Percentiles rank a stretch among this genome's conserved stretches.
These are phyloP conservation scores for Aureobasidium lini DNA, from an alignment of 2,329 filamentous ascomycete species.

Conservation along the genomic window DNA sequence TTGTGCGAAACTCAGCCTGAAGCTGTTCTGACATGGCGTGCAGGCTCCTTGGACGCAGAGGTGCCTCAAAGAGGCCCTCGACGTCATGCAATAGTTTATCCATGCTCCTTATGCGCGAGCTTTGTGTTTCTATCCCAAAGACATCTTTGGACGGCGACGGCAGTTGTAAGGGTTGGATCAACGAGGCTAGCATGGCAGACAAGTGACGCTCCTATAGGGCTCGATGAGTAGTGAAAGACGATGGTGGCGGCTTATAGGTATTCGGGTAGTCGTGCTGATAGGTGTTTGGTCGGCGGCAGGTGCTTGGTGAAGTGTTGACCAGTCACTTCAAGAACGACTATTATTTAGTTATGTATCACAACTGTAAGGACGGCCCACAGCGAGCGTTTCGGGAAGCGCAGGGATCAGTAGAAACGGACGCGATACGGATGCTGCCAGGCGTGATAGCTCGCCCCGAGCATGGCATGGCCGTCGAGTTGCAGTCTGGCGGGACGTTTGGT, in stretches of 20 bases:
- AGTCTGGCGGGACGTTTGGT: neutral
- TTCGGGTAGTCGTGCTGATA: neutral
- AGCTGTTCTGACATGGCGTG: constrained; percentile 38
- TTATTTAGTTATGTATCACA: constrained; percentile 7
- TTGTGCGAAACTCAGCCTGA: constrained; percentile 46
- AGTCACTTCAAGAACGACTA: neutral
- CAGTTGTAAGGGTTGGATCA: constrained; percentile 4
- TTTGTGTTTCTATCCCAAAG: constrained; percentile 2
- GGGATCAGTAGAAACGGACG: neutral
- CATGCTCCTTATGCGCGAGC: constrained; percentile 29
- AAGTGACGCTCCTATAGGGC: neutral
- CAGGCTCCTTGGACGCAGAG: constrained; percentile 34
- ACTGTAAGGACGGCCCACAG: neutral
- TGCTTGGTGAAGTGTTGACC: neutral
- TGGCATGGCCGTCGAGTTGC: constrained; percentile 5
- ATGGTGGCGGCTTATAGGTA: neutral
- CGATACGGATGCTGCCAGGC: constrained; percentile 5
- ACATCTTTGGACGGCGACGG: constrained; percentile 9
- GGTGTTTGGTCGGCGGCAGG: neutral
- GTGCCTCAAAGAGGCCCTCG: constrained; percentile 36
- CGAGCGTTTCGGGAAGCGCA: neutral
- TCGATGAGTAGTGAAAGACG: neutral
- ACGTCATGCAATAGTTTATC: constrained; percentile 40
- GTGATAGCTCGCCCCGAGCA: constrained; percentile 6
- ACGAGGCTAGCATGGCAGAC: constrained; percentile 18